Base-by-base conservation (phyloP, 2,329 filamentous ascomycete genomes). In the Aspergillus clavatus region DNA sequence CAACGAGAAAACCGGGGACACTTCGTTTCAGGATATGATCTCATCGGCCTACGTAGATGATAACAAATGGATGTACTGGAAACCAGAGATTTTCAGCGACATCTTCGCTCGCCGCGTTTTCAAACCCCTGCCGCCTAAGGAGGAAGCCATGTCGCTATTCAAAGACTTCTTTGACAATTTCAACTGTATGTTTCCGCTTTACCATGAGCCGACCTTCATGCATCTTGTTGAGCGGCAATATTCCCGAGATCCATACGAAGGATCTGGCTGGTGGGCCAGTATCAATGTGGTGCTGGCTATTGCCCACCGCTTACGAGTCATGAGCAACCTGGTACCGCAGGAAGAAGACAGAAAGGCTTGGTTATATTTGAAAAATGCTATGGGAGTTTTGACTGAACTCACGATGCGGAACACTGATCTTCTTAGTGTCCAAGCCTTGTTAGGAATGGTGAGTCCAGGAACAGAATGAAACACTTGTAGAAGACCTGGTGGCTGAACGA, bases 141-240 rank as follows among this genome's bases (percentile, higher is more conserved):
- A 83, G n/a, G 90, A 96, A 69, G 88, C 89, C 0, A 68, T 94
- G 50, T 94, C 89, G 1, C 73, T 97, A 28, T 80, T 96, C 49
- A 89, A 86, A 67, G 93, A 98, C 67, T 98, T 86, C 62, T 98
- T 98, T 56, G 88, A 95, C 61, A 96, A 96, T 70, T 97, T 98
- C 77, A 98, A 98, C 73, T 93, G 89, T 80, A 91, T 97, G 80
- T 95, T 97, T 62, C 93, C 93, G 5, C 76, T 98, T 3, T 98
- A 95, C 61, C 93, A 98, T 67, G 90, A 96, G 66, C 90, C 91
- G 1, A 97, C 93, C 0, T 98, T 98, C 63, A 97, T 97, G 89
- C 90, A 96, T 62, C 76, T 97, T 4, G 89, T 96, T 24, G 89
- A 97, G 61, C 83, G 86, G 56, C 91, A 97, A 64, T 98, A 97